Evolutionary conservation across 1,284 basidiomycete genomes (phyloP), one percentile per base, ranked within the genome.

Genomic region (Tilletia caries): DNA sequence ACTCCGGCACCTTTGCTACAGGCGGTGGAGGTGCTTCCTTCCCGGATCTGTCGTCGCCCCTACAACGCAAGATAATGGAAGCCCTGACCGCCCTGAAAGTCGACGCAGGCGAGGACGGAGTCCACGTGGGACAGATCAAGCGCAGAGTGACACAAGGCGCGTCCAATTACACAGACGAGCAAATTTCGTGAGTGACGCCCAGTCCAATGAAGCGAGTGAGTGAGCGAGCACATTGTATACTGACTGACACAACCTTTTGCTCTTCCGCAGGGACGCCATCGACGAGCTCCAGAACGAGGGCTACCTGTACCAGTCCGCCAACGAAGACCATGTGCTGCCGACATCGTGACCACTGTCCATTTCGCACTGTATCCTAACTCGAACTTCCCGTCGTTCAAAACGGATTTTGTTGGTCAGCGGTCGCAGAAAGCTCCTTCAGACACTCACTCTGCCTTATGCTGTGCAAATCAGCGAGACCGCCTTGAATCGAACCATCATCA

Each of bases 281-380:
- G 77, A 79, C 46, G 77, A 79, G n/a, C 65, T 79, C 15, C 72
- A 73, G 27, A 74, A 74, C 15, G 77, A 79, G 50, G 77, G 77
- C 3, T 79, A 77, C 54, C 73, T 79, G 48, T 79, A 77, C 67
- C 76, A 75, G n/a, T 76, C 77, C 20, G 75, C 75, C 23, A 76
- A 79, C 66, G 77, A 79, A 27, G 74, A 77, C 27, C 77, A 79
- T 65, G 76, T 77, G 25, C 68, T 79, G n/a, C 76, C 77, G 15
- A 79, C 77, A 10, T 41, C 37, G 8, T 41, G 37, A 41, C 37
- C 10, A 10, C 10, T 41, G 15, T 15, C 15, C 37, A 41, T 41
- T 41, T n/a, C n/a, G n/a, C n/a, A n/a, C n/a, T n/a, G n/a, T n/a
- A n/a, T n/a, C n/a, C n/a, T n/a, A n/a, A n/a, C n/a, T n/a, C n/a